Base-by-base conservation (phyloP, 768 basidiomycete genomes). In the Calocybe indica region DNA sequence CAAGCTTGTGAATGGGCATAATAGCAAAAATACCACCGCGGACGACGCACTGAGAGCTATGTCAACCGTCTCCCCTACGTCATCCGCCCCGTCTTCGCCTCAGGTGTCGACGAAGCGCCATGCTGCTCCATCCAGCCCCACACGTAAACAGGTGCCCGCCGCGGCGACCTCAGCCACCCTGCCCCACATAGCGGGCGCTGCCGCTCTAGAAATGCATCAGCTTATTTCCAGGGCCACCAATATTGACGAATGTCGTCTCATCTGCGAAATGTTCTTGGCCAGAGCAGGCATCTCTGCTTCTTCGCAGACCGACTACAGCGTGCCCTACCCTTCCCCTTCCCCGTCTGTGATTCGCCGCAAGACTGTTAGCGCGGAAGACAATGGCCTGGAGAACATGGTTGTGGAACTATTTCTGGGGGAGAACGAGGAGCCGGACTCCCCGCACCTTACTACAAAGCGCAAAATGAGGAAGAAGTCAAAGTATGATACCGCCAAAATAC, bases 231-330 rank as follows among this genome's bases (percentile, higher is more conserved):
- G 68, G 43, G 90, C 92, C 10, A 84, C 85, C 1, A 81, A 75
- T 37, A 86, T 78, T 40, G 82, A 85, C 50, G 92, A 95, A 68
- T 92, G 91, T 60, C 86, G 88, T 43, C 70, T 93, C 37, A 81
- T 94, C 48, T 73, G 92, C 29, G 85, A 90, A 52, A 87, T 91
- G 72, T 86, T 88, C 67, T 69, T 95, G 49, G 74, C 80, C 9
- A 81, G 80, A 53, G 74, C 74, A 45, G 80, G 79, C 12, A 72
- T 73, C 38, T 45, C 65, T 8, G 14, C 60, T 14, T 66, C 69
- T 31, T 51, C 61, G 22, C 22, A 22, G 22, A 59, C 66, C 38
- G 58, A 57, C 40, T 62, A 62, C 30, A 58, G 60, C 8, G 60
- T 62, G 39, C 55, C 68, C 9, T 59, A 63, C 44, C 62, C 69